These are phyloP conservation scores for Cercospora sp. DNA, from an alignment of 2,329 filamentous ascomycete genomes.

Conservation along the genomic window DNA sequence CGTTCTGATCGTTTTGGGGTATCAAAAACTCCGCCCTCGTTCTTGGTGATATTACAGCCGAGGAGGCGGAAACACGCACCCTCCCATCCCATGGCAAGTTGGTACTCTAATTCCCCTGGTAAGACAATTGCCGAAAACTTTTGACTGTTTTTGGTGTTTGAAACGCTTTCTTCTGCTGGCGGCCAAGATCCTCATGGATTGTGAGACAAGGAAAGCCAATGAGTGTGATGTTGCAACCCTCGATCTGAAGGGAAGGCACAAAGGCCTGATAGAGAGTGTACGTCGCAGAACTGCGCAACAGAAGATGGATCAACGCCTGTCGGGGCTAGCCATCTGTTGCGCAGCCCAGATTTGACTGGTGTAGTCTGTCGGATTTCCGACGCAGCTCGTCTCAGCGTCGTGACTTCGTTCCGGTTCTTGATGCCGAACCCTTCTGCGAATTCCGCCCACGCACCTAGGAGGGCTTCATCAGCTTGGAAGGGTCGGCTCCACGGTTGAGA, in stretches of 20 bases:
- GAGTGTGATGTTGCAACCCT: conserved; percentile 2
- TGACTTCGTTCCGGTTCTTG: not conserved
- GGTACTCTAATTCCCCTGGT: not conserved
- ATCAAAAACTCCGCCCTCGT: conserved; percentile 14
- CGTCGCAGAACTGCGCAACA: not conserved
- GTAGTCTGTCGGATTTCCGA: not conserved
- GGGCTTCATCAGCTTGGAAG: conserved; percentile 65
- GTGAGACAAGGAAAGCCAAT: not conserved
- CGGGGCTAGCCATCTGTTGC: conserved; percentile 18
- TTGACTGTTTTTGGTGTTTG: not conserved
- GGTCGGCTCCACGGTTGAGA: conserved; percentile 69
- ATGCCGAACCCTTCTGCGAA: not conserved
- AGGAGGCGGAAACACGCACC: not conserved
- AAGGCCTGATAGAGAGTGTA: not conserved
- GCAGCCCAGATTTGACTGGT: not conserved
- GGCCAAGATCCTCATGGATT: not conserved
- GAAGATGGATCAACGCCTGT: conserved; percentile 9
- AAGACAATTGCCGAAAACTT: conserved; percentile 6
- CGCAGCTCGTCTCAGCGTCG: not conserved
- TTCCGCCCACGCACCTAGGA: conserved; percentile 23
- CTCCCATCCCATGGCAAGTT: conserved; percentile 2
- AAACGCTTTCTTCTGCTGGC: not conserved
- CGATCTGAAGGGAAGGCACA: not conserved
- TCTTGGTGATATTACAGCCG: conserved; percentile 3
- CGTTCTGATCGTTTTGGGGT: conserved; percentile 14